Base-by-base conservation (phyloP, 1,284 basidiomycete genomes). In the Ceratobasidium sp. region DNA sequence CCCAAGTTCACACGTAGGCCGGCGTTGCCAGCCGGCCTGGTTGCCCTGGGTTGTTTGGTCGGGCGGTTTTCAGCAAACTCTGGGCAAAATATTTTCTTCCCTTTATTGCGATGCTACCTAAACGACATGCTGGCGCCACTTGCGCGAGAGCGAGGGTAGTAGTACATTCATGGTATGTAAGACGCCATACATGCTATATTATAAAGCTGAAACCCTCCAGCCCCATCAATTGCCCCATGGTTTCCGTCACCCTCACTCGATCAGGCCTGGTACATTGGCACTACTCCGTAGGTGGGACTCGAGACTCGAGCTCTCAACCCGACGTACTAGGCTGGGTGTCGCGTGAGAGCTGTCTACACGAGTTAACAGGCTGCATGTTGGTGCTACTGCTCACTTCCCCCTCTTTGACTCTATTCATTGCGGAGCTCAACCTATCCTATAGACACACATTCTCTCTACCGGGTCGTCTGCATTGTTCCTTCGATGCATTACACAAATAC, bases 91-190 rank as follows among this genome's bases (percentile, higher is more conserved):
- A 43, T 22, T 41, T 43, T 43, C 58, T 43, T 13, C 27, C 43
- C 16, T n/a, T 19, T 31, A 64, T 31, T 64, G 19, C 62, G 46
- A 13, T 49, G 22, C 29, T 37, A 13, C 8, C 24, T 34, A 13
- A 59, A 14, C 46, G 66, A 34, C 11, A 56, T 46, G n/a, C 54
- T 69, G 34, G 66, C 66, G 66, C 66, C 66, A 69, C 66, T 59
- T 69, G 41, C 19, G 1, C 29, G 43, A 19, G 56, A 13, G 46
- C 19, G 19, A 29, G 24, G 37, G n/a, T 69, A 59, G 14, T 6
- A 29, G 16, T 59, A 53, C 48, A 43, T 69, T 56, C 9, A 56
- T 39, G 41, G 54, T 69, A 34, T 56, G 54, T 56, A 43, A 14
- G 27, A 19, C 22, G 29, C 49, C 19, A 19, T 27, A 39, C 9